Evolutionary conservation across 768 basidiomycete genomes (phyloP).

Genomic region (Phanerochaete carnosa): DNA sequence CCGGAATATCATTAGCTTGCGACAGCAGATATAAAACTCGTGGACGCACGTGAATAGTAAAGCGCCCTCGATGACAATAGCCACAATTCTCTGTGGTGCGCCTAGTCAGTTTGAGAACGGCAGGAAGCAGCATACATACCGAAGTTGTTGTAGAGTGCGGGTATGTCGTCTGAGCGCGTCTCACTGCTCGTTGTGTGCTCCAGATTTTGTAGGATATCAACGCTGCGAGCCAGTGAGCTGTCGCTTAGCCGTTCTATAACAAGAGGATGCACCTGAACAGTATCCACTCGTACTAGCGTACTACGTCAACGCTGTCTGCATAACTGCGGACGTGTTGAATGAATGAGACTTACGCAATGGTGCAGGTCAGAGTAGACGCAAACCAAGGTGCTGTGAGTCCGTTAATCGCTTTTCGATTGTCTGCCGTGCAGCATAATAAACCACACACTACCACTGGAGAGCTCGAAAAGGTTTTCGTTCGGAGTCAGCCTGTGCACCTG

Average conservation of each 20-base stretch:
- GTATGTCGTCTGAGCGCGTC: neutral
- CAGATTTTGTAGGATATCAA: neutral
- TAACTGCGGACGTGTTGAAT: no score
- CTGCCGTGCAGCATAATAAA: no score
- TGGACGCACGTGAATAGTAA: neutral
- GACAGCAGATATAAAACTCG: neutral
- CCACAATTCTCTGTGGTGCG: neutral
- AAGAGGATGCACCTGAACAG: neutral
- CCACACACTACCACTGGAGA: no score
- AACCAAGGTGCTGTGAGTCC: no score
- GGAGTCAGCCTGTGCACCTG: no score
- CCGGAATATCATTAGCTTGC: neutral
- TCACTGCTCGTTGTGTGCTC: neutral
- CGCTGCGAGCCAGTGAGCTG: neutral
- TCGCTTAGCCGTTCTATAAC: neutral
- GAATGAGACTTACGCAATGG: no score
- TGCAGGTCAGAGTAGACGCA: no score
- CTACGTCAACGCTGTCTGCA: no score
- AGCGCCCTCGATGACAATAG: neutral
- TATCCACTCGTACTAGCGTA: neutral
- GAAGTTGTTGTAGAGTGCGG: no score
- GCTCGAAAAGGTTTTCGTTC: no score
- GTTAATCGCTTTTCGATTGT: no score
- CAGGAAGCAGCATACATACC: no score
- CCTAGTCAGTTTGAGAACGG: neutral